Conservation (phyloP, 164 flowering plant species). For the Vitis vinifera region ASM3070453v1 NC_081811.1:4181501-4182000, state of each 20-base stretch:
- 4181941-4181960: no score
- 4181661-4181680: slow-evolving; percentile 76
- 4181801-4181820: slow-evolving; percentile 85
- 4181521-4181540: background rate
- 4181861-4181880: slow-evolving; percentile 87
- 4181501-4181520: slow-evolving; percentile 62
- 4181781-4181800: slow-evolving; percentile 45
- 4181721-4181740: slow-evolving; percentile 84
- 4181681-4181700: slow-evolving; percentile 98
- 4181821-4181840: slow-evolving; percentile 77
- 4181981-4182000: no score
- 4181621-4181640: background rate
- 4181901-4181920: no score
- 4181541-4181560: background rate
- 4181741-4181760: slow-evolving; percentile 75
- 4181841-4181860: slow-evolving; percentile 65
- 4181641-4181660: background rate
- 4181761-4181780: slow-evolving; percentile 39
- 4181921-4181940: no score
- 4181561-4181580: no score
- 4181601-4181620: background rate
- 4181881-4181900: background rate
- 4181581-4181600: no score
- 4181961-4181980: no score
- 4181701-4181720: slow-evolving; percentile 98